Percentiles rank a stretch among this genome's conserved stretches.
phyloP scores from a whole-genome alignment of 495 filamentous ascomycete genomes.

The Oleoguttula mirabilis region DNA sequence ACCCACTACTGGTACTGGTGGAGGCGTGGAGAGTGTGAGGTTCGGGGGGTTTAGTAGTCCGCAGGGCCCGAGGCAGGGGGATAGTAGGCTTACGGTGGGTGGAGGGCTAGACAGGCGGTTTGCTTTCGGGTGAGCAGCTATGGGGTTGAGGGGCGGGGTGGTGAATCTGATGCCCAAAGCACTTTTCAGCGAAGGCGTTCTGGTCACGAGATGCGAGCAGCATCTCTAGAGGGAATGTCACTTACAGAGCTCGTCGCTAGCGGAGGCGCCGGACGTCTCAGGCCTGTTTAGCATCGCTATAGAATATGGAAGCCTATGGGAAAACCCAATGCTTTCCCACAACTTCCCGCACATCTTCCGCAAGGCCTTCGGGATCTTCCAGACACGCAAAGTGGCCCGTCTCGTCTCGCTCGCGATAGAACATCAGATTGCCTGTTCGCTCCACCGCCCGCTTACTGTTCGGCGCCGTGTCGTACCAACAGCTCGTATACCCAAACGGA shows the following conservation, averaged over 20 bases:
- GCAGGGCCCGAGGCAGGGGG: background rate
- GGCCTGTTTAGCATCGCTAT: too few relatives aligned
- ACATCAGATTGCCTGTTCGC: conserved; percentile 22
- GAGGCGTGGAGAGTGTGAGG: conserved; percentile 7
- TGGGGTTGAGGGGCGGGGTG: too few relatives aligned
- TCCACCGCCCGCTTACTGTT: conserved; percentile 12
- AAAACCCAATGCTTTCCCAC: conserved; percentile 15
- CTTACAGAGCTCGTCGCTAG: too few relatives aligned
- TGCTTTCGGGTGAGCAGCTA: too few relatives aligned
- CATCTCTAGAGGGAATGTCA: too few relatives aligned
- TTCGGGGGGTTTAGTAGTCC: conserved; percentile 10
- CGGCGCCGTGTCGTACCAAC: conserved; percentile 17
- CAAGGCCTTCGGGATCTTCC: conserved; percentile 17
- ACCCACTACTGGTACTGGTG: background rate
- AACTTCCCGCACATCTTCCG: conserved; percentile 15
- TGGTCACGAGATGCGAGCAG: too few relatives aligned
- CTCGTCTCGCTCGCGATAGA: conserved; percentile 16
- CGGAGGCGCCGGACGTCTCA: too few relatives aligned
- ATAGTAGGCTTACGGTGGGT: background rate
- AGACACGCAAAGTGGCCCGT: conserved; percentile 17
- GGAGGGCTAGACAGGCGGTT: conserved; percentile 1
- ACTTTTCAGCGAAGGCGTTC: too few relatives aligned
- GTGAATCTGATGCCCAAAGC: too few relatives aligned
- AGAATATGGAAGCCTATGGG: too few relatives aligned
- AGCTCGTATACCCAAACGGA: conserved; percentile 20